These are phyloP conservation scores for Bidens hawaiensis DNA, from an alignment of 140 eudicot species.

Conservation along the genomic window DNA sequence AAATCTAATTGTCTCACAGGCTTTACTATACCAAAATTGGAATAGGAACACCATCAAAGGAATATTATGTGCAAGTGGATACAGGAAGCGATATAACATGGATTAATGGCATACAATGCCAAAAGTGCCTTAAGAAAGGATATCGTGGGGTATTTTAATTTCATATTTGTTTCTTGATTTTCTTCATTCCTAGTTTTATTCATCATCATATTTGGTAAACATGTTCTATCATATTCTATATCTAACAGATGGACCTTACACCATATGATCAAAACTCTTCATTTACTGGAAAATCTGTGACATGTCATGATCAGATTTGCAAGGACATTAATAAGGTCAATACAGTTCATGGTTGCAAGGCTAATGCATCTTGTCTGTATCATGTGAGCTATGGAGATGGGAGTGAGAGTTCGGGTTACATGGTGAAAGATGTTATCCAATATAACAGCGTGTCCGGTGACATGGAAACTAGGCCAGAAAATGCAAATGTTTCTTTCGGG, in stretches of 20 bases:
- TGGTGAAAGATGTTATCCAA: slow-evolving; percentile 62
- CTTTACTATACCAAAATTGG: slow-evolving; percentile 72
- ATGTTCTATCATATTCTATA: neutral
- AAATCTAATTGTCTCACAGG: slow-evolving; percentile 34
- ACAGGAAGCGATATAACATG: slow-evolving; percentile 77
- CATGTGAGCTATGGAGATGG: slow-evolving; percentile 66
- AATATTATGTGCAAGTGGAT: slow-evolving; percentile 77
- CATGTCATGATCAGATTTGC: slow-evolving; percentile 50
- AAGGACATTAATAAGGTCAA: slow-evolving; percentile 32
- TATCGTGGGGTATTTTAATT: slow-evolving; percentile 54
- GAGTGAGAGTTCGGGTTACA: slow-evolving; percentile 59
- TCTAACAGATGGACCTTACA: slow-evolving; percentile 61
- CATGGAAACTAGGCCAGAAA: slow-evolving; percentile 55
- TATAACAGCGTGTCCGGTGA: slow-evolving; percentile 77
- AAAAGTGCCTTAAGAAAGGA: slow-evolving; percentile 60
- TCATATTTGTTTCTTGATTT: slow-evolving; percentile 7
- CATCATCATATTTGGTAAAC: neutral
- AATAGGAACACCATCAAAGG: slow-evolving; percentile 70
- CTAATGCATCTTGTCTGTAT: slow-evolving; percentile 49
- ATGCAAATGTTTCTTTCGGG: slow-evolving; percentile 78
- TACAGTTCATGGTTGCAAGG: slow-evolving; percentile 39
- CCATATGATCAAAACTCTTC: slow-evolving; percentile 58
- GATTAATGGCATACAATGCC: slow-evolving; percentile 74
- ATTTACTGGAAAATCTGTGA: slow-evolving; percentile 40
- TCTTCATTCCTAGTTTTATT: neutral